phyloP scores from a whole-genome alignment of 768 basidiomycete genomes.

The Boletellus ananiceps region DNA sequence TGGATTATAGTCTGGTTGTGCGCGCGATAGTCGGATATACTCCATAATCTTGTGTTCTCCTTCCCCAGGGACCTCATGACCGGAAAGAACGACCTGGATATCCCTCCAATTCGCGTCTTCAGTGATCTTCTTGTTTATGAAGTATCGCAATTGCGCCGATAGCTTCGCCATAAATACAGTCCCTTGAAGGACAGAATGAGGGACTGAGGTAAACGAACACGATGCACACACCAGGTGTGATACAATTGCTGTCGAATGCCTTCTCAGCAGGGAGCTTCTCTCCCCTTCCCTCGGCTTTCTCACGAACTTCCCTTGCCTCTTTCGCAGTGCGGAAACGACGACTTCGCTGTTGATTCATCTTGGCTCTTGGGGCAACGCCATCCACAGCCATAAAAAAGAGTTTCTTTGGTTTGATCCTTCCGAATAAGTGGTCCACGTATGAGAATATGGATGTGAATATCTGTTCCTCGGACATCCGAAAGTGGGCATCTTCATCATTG shows the following conservation, averaged over 20 bases:
- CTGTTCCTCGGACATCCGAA: slow-evolving; percentile 92
- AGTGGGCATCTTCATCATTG: slow-evolving; percentile 93
- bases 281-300: slow-evolving; percentile 84
- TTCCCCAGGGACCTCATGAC: slow-evolving; percentile 97
- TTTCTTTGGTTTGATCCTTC: slow-evolving; percentile 96
- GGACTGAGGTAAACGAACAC: neutral
- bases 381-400: slow-evolving; percentile 99
- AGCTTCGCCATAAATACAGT: slow-evolving; percentile 93
- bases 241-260: slow-evolving; percentile 98
- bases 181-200: slow-evolving; percentile 40
- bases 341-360: slow-evolving; percentile 98
- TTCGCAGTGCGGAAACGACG: slow-evolving; percentile 92
- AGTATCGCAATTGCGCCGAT: slow-evolving; percentile 91
- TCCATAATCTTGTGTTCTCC: slow-evolving; percentile 99
- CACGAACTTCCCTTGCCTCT: slow-evolving; percentile 81
- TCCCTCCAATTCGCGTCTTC: slow-evolving; percentile 96
- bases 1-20: slow-evolving; percentile 94
- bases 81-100: slow-evolving; percentile 89
- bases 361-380: slow-evolving; percentile 94
- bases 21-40: slow-evolving; percentile 91
- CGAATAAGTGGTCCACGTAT: slow-evolving; percentile 95
- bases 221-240: slow-evolving; percentile 80
- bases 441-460: slow-evolving; percentile 96
- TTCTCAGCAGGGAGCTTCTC: slow-evolving; percentile 91
- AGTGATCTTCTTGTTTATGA: slow-evolving; percentile 95